A percentile compares a stretch with the other conserved stretches of the same genome.
These are phyloP conservation scores for Fusarium brachygibbosum DNA, from an alignment of 2,329 filamentous ascomycete genomes.

Conservation along the genomic window DNA sequence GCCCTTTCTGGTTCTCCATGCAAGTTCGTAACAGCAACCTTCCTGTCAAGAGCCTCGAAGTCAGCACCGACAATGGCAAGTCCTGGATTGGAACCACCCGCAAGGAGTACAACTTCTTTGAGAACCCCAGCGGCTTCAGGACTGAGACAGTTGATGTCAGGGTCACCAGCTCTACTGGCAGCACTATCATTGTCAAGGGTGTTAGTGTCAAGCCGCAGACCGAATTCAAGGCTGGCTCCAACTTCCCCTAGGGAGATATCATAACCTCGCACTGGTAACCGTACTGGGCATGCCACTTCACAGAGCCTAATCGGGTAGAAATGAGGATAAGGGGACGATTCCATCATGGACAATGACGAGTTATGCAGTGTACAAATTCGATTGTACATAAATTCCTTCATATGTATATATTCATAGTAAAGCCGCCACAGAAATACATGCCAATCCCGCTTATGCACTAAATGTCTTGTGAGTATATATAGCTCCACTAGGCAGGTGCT, in stretches of 20 bases:
- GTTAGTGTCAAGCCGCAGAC: constrained; percentile 58
- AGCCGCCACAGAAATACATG: not conserved
- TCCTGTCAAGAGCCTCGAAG: constrained; percentile 68
- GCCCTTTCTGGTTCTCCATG: constrained; percentile 57
- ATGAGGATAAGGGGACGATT: not conserved
- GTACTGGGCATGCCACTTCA: no score
- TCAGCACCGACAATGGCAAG: constrained; percentile 70
- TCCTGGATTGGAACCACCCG: constrained; percentile 69
- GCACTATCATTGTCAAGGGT: constrained; percentile 63
- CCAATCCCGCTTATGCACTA: not conserved
- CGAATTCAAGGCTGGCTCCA: constrained; percentile 49
- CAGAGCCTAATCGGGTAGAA: not conserved
- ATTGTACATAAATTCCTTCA: not conserved
- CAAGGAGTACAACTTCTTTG: constrained; percentile 71
- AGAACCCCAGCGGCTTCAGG: constrained; percentile 69
- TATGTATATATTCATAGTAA: not conserved
- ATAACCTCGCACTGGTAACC: not conserved
- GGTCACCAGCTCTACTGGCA: constrained; percentile 67
- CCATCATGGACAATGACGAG: not conserved
- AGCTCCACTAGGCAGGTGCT: not conserved
- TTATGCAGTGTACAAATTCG: not conserved
- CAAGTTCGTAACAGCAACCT: constrained; percentile 75
- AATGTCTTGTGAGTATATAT: not conserved
- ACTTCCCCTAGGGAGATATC: constrained; percentile 45
- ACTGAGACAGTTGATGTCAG: constrained; percentile 66